A percentile compares a stretch with the other conserved stretches of the same genome.
phyloP scores from a whole-genome alignment of 352 stramenopile genomes.

The Aphanomyces invadans region DNA sequence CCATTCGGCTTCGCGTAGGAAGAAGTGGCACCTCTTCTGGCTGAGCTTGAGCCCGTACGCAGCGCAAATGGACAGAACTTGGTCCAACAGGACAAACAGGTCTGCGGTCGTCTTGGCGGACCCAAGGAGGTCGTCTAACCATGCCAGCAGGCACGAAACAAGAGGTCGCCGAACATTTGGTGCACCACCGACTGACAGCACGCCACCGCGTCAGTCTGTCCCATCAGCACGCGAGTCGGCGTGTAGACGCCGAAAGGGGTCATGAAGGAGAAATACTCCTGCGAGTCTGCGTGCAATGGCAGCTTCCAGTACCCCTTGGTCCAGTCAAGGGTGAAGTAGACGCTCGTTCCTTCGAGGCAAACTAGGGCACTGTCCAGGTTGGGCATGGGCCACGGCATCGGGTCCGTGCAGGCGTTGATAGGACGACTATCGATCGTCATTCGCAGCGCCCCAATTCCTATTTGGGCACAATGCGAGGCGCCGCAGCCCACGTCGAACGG shows the following conservation, averaged over 20 bases:
- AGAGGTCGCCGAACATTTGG: neutral
- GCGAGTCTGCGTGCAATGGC: slow-evolving; percentile 8
- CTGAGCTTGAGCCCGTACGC: no score
- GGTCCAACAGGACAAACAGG: no score
- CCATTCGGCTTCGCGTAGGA: no score
- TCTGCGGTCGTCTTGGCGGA: no score
- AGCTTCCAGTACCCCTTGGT: slow-evolving; percentile 25
- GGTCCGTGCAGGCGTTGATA: slow-evolving; percentile 27
- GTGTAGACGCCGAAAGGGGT: slow-evolving; percentile 12
- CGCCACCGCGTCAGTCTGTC: slow-evolving; percentile 24
- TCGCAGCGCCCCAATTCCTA: neutral
- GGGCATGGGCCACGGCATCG: slow-evolving; percentile 28
- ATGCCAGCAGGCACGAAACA: no score
- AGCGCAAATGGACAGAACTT: no score
- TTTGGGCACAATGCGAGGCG: no score
- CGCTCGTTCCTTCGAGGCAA: neutral
- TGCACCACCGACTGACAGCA: slow-evolving; percentile 27
- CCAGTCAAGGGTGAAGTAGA: slow-evolving; percentile 14
- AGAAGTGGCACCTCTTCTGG: no score
- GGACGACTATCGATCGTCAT: no score
- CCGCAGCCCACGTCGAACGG: no score
- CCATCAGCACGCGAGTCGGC: slow-evolving; percentile 26
- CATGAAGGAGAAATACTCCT: slow-evolving; percentile 25
- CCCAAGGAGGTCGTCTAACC: no score
- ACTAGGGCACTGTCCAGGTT: slow-evolving; percentile 12